Base-by-base conservation (phyloP, 2,329 filamentous ascomycete species). In the Hypoxylon sp. region DNA sequence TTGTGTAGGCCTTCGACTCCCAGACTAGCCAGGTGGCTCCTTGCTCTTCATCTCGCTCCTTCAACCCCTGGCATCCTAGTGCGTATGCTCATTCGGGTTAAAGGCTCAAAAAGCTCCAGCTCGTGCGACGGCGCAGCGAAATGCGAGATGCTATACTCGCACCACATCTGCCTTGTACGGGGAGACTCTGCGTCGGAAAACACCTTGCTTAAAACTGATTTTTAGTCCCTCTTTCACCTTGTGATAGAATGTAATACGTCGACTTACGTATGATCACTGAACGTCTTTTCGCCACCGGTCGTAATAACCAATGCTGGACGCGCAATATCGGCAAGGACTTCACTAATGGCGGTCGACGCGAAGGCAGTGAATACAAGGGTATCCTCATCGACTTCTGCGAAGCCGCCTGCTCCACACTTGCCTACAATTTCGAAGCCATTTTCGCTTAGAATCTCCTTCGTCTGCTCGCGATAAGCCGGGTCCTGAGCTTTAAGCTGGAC, bases 301-400 rank as follows among this genome's bases (percentile, higher is more conserved):
- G 5, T 53, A 9, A 61, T 39, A 37, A 71, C 61, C n/a, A 70
- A 29, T 30, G 43, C 73, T 5, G 79, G 79, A 46, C 74, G 76
- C 43, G 78, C 74, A 50, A 78, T 69, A 67, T 81, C 79, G n/a
- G 76, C 74, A 34, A 81, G 70, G 23, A 81, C 75, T 63, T 81
- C 76, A 50, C 77, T 78, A 5, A 80, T 71, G 0, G 79, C 76
- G 0, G 78, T 71, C 43, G 76, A 72, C 1, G 77, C 65, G 32
- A 72, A 74, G 8, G 75, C 61, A 0, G 78, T 78, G 56, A 81
- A 70, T n/a, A 81, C 76, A 27, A 79, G 53, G 11, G 78, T 77
- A n/a, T 75, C 60, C 4, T 78, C 73, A 59, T 81, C 77, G 0
- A 81, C 59, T 55, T 78, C 76, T 0, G 79, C 68, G 60, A 80